These are phyloP conservation scores for Thielaviopsis populi DNA, from an alignment of 2,329 filamentous ascomycete genomes.

Conservation along the genomic window DNA sequence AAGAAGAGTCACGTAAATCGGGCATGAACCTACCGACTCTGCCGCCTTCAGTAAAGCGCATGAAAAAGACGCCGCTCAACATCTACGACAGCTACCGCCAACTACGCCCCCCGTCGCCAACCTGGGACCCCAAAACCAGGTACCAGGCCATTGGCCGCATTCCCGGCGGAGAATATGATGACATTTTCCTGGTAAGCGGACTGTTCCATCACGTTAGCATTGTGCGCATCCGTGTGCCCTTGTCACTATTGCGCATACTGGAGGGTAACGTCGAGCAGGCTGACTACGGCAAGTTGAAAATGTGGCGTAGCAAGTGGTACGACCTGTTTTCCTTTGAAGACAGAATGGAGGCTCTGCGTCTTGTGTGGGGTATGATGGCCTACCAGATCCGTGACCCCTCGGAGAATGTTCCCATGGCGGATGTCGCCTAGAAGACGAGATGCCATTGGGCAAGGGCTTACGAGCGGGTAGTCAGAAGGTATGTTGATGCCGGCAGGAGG, in stretches of 20 bases:
- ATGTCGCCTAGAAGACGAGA: conserved; percentile 9
- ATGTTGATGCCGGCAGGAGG: neutral
- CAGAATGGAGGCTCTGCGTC: conserved; percentile 39
- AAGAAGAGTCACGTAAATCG: conserved; percentile 9
- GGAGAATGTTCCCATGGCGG: conserved; percentile 8
- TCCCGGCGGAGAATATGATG: conserved; percentile 36
- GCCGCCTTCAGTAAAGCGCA: conserved; percentile 31
- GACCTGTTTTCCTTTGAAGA: conserved; percentile 43
- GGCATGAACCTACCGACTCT: conserved; percentile 14
- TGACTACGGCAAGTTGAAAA: conserved; percentile 38
- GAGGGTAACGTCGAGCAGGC: conserved; percentile 31
- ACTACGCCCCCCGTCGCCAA: conserved; percentile 40
- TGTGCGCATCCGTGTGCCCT: conserved; percentile 43
- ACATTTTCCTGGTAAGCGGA: conserved; percentile 45
- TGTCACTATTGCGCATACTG: conserved; percentile 36
- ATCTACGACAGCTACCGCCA: conserved; percentile 51
- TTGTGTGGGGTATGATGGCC: conserved; percentile 45
- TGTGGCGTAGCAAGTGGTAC: conserved; percentile 46
- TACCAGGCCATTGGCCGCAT: conserved; percentile 43
- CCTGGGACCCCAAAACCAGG: conserved; percentile 45
- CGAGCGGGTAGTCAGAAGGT: neutral
- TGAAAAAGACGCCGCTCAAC: conserved; percentile 37
- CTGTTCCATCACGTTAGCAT: conserved; percentile 48
- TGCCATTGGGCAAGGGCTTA: conserved; percentile 6
- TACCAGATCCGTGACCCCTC: conserved; percentile 39